phyloP scores from a whole-genome alignment of 306 rosid genomes.

The Alnus glutinosa region DNA sequence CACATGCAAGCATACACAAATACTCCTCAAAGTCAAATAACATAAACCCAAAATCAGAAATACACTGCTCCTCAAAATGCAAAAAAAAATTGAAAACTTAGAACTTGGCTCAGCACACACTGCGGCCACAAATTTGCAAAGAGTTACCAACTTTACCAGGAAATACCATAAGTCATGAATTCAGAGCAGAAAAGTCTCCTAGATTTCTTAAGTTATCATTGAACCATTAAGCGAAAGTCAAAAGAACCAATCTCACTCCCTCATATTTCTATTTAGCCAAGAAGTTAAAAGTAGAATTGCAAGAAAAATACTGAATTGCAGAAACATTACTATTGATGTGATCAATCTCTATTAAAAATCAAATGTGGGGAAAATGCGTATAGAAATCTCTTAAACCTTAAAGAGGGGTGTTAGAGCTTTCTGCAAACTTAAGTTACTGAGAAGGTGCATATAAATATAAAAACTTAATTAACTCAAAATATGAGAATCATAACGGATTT shows the following conservation, averaged over 20 bases:
- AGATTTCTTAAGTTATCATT: not conserved
- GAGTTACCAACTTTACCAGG: not conserved
- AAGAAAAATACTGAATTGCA: not conserved
- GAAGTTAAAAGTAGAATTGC: not conserved
- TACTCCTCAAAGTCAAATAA: not conserved
- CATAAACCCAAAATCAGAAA: not conserved
- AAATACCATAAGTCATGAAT: not conserved
- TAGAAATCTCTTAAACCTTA: not conserved
- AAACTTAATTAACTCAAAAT: not conserved
- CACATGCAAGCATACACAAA: not conserved
- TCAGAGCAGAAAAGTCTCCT: not conserved
- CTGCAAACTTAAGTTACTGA: not conserved
- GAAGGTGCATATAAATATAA: not conserved
- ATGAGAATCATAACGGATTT: not conserved
- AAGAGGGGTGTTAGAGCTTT: not conserved
- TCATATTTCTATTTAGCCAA: not conserved
- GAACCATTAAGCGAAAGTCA: not conserved
- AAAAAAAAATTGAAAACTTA: not conserved
- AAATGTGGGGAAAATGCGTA: not conserved
- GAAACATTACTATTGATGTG: not conserved
- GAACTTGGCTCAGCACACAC: not conserved
- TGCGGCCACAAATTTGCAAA: not conserved
- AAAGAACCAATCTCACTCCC: conserved; percentile 5
- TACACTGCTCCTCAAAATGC: not conserved
- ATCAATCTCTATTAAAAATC: not conserved